These are phyloP conservation scores for Manihot esculenta DNA, from an alignment of 441 rosid species.

Conservation along the genomic window DNA sequence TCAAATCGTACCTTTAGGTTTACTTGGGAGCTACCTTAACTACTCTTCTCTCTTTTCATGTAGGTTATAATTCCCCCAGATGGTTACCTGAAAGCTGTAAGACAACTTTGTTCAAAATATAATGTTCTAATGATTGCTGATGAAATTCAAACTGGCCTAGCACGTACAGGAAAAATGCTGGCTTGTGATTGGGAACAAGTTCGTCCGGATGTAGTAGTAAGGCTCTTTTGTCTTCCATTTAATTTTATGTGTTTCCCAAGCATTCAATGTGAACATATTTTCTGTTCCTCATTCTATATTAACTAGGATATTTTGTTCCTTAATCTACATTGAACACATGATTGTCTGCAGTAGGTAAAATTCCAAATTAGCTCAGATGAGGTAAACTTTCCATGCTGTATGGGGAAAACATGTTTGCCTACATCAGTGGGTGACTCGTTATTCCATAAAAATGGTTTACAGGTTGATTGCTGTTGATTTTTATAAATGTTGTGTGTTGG, in stretches of 20 bases:
- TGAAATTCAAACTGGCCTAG: conserved; percentile 95
- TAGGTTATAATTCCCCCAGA: conserved; percentile 88
- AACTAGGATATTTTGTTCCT: not conserved
- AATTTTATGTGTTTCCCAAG: conserved; percentile 1
- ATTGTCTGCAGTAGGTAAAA: not conserved
- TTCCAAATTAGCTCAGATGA: conserved; percentile 1
- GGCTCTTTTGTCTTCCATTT: conserved; percentile 18
- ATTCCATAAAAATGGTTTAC: not conserved
- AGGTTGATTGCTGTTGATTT: not conserved
- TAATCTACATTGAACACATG: not conserved
- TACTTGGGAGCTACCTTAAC: not conserved
- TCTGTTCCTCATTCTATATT: not conserved
- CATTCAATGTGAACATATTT: conserved; percentile 1
- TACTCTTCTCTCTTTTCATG: conserved; percentile 1
- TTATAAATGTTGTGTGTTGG: not conserved
- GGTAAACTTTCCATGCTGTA: not conserved
- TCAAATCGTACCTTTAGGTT: not conserved
- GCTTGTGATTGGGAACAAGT: conserved; percentile 96
- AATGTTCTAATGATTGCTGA: conserved; percentile 92
- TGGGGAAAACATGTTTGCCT: not conserved
- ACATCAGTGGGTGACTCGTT: too few relatives aligned
- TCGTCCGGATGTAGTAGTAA: conserved; percentile 87
- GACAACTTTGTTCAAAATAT: conserved; percentile 81
- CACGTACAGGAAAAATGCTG: conserved; percentile 80
- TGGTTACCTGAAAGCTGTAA: conserved; percentile 75